Conservation (phyloP, 106 monocot genomes). For the Amphibolis antarctica region DNA sequence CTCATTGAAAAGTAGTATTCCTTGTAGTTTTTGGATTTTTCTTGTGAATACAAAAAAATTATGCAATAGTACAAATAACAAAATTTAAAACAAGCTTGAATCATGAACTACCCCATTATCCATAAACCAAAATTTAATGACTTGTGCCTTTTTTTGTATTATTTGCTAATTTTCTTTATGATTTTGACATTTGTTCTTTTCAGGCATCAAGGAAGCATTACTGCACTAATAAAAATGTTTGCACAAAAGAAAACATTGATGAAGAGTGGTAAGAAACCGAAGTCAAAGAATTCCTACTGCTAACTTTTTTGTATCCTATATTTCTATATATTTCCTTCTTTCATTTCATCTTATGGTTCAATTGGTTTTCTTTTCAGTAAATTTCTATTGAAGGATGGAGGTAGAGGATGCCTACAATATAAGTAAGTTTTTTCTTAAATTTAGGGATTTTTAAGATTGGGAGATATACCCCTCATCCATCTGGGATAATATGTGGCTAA, state of each 20-base stretch:
- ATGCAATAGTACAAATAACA: no score
- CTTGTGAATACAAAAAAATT: no score
- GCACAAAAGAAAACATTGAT: slow-evolving; percentile 56
- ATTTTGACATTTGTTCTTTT: slow-evolving; percentile 7
- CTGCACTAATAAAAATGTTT: slow-evolving; percentile 70
- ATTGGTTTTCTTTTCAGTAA: slow-evolving; percentile 39
- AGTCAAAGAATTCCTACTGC: background rate
- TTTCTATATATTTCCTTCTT: background rate
- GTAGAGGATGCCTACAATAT: slow-evolving; percentile 53
- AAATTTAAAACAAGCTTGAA: no score
- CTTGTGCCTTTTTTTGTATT: no score
- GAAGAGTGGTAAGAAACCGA: slow-evolving; percentile 63
- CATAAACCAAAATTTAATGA: background rate
- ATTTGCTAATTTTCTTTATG: no score
- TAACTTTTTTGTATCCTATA: background rate
- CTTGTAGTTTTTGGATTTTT: no score
- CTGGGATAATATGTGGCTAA: no score
- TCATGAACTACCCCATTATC: background rate
- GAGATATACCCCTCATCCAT: no score
- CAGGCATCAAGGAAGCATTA: slow-evolving; percentile 95
- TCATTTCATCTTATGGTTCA: background rate
- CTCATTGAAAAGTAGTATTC: no score
- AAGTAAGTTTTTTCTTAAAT: slow-evolving; percentile 43
- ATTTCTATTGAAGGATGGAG: slow-evolving; percentile 50
- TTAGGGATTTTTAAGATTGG: no score